Evolutionary conservation across 306 rosid genomes (phyloP).

Genomic region (Cicer arietinum): DNA sequence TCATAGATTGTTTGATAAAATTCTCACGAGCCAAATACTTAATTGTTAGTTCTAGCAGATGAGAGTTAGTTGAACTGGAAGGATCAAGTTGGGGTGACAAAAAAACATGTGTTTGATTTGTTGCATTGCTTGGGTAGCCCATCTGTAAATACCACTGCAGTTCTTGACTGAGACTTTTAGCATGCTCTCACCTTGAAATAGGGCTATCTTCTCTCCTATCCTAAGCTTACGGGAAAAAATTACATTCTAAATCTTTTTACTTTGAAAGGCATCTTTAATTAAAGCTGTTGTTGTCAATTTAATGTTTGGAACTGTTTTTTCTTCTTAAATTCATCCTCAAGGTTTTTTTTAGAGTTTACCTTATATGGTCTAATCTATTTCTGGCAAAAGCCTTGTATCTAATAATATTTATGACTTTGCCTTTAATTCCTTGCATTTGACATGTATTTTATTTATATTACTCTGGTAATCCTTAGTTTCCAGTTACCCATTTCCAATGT

Average conservation of each 20-base stretch:
- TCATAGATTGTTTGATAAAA: background rate
- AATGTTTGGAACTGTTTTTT: conserved; percentile 14
- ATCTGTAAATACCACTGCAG: conserved; percentile 7
- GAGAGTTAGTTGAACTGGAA: conserved; percentile 2
- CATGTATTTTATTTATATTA: conserved; percentile 21
- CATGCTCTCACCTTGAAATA: conserved; percentile 24
- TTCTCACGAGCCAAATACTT: conserved; percentile 22
- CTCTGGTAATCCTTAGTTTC: conserved; percentile 1
- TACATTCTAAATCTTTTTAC: conserved; percentile 21
- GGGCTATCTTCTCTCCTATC: background rate
- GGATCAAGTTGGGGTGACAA: background rate
- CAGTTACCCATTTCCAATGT: conserved; percentile 20
- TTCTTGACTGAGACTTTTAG: conserved; percentile 9
- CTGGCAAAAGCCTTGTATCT: background rate
- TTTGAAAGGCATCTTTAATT: conserved; percentile 33
- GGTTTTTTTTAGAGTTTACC: background rate
- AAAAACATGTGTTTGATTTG: conserved; percentile 11
- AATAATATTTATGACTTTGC: conserved; percentile 13
- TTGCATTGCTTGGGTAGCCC: conserved; percentile 2
- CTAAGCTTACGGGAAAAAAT: background rate
- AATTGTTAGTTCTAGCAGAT: background rate
- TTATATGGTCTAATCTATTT: conserved; percentile 28
- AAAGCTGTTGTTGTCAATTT: background rate
- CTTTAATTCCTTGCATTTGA: conserved; percentile 23
- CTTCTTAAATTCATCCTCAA: background rate